Conservation (phyloP, 768 basidiomycete species). For the Hypholoma fasciculare region DNA sequence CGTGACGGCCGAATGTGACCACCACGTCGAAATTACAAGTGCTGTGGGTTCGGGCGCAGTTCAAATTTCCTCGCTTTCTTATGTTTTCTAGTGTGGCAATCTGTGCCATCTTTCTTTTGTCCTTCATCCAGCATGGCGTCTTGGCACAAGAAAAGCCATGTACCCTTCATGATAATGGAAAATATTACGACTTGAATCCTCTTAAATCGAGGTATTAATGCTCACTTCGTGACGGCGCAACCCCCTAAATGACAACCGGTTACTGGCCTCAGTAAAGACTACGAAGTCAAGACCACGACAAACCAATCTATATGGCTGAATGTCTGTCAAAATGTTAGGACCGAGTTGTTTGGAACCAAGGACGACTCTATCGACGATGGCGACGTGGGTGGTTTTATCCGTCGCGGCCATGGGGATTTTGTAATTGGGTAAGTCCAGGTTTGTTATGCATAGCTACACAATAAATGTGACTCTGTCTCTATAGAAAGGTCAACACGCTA, state of each 20-base stretch:
- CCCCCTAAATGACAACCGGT: slow-evolving; percentile 2
- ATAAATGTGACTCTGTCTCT: neutral
- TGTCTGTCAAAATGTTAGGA: slow-evolving; percentile 56
- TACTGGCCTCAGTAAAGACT: slow-evolving; percentile 54
- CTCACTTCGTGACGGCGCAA: neutral
- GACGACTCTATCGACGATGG: slow-evolving; percentile 46
- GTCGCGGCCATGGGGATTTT: slow-evolving; percentile 65
- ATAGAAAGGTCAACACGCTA: slow-evolving; percentile 64
- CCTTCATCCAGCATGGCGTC: slow-evolving; percentile 7
- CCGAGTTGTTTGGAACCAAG: slow-evolving; percentile 60
- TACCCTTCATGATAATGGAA: slow-evolving; percentile 53
- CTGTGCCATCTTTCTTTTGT: slow-evolving; percentile 9
- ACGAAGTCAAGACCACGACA: slow-evolving; percentile 48
- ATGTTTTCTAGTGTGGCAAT: neutral
- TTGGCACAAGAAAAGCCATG: slow-evolving; percentile 58
- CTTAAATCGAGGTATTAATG: slow-evolving; percentile 54
- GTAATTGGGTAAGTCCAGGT: slow-evolving; percentile 59
- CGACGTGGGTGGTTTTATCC: slow-evolving; percentile 64
- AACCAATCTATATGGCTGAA: slow-evolving; percentile 57
- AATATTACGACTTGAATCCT: slow-evolving; percentile 67
- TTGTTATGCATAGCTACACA: neutral
- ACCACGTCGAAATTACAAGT: slow-evolving; percentile 6
- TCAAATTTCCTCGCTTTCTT: neutral
- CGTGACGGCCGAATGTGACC: slow-evolving; percentile 18
- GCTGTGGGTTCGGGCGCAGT: neutral